Conservation (phyloP, 805 yeast genomes). For the Metschnikowia chrysomelidarum region DNA sequence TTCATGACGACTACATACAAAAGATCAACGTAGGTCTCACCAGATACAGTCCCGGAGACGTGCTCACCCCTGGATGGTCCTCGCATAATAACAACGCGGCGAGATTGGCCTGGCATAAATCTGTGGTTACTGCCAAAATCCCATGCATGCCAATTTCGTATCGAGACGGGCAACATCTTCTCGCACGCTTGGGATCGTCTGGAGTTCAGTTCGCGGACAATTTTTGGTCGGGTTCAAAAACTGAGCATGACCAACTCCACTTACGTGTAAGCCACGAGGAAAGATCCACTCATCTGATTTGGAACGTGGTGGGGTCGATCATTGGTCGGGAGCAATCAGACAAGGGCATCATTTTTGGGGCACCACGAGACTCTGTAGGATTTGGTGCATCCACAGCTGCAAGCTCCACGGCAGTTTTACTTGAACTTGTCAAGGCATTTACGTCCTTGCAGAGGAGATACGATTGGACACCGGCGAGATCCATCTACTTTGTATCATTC, state of each 20-base stretch:
- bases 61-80: conserved; percentile 76
- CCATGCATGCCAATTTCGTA: conserved; percentile 79
- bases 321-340: conserved; percentile 78
- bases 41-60: conserved; percentile 70
- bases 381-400: conserved; percentile 71
- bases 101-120: conserved; percentile 43
- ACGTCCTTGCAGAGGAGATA: conserved; percentile 59
- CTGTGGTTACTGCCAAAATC: conserved; percentile 60
- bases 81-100: conserved; percentile 39
- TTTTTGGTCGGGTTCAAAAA: conserved; percentile 26
- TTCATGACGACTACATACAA: conserved; percentile 45
- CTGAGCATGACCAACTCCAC: conserved; percentile 21
- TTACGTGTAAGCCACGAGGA: conserved; percentile 37
- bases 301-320: conserved; percentile 79
- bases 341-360: conserved; percentile 74
- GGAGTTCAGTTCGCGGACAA: conserved; percentile 31
- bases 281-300: conserved; percentile 58
- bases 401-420: conserved; percentile 70
- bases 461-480: conserved; percentile 81
- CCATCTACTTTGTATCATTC: conserved; percentile 79
- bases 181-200: conserved; percentile 29
- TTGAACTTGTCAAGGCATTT: conserved; percentile 70
- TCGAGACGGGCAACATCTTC: conserved; percentile 52
- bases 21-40: conserved; percentile 57
- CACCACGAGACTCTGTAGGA: conserved; percentile 75